phyloP scores from a whole-genome alignment of 257 asterid species.

The Lycium barbarum region DNA sequence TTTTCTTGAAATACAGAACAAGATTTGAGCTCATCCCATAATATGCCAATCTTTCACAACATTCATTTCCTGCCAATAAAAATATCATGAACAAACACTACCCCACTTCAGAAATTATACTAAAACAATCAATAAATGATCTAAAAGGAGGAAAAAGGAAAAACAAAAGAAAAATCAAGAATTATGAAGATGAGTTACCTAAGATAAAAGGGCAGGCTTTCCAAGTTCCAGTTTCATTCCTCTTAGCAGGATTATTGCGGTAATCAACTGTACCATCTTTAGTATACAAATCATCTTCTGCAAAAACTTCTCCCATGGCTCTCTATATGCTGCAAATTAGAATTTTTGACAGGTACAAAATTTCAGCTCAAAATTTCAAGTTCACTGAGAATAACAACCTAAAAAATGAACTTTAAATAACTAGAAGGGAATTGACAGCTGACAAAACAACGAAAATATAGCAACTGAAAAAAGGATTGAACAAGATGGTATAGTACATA shows the following conservation, averaged over 20 bases:
- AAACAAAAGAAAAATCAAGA: not conserved
- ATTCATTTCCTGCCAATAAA: constrained; percentile 45
- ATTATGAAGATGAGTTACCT: constrained; percentile 42
- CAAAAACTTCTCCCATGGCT: constrained; percentile 36
- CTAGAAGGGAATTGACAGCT: not conserved
- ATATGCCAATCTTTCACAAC: constrained; percentile 29
- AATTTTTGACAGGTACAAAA: not conserved
- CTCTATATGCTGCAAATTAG: constrained; percentile 19
- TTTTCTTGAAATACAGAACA: constrained; percentile 39
- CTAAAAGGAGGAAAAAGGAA: not conserved
- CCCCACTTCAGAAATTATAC: not conserved
- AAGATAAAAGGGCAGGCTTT: constrained; percentile 76
- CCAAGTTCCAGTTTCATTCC: constrained; percentile 78
- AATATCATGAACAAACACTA: not conserved
- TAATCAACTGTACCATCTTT: constrained; percentile 79
- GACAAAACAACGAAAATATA: no score
- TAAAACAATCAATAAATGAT: not conserved
- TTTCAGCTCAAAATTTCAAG: not conserved
- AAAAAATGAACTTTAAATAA: not conserved
- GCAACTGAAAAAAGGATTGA: not conserved
- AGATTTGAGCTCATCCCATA: constrained; percentile 37
- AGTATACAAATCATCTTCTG: constrained; percentile 55
- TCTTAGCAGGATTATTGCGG: constrained; percentile 66
- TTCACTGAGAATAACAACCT: not conserved
- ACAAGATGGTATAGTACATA: not conserved